Evolutionary conservation across 106 monocot species (phyloP).

Genomic region (Dendrobium catenatum): DNA sequence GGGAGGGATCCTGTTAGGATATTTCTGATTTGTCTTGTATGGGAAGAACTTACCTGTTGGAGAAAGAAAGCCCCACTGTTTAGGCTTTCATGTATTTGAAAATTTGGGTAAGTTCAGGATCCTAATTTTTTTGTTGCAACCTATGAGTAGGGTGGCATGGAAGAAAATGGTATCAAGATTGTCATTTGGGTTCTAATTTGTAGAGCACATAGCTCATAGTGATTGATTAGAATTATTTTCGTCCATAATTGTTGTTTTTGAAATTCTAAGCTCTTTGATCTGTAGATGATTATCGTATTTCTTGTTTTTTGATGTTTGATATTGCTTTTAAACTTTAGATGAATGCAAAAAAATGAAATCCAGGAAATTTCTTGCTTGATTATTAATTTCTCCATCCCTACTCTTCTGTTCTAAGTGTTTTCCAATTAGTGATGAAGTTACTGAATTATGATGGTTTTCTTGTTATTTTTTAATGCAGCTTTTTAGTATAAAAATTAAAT

Average conservation of each 20-base stretch:
- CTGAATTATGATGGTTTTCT: too few species aligned
- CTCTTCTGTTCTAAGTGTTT: too few species aligned
- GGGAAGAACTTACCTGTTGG: not conserved
- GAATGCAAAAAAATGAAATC: too few species aligned
- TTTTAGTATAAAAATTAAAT: too few species aligned
- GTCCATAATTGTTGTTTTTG: not conserved
- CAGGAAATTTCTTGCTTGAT: too few species aligned
- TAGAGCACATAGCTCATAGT: not conserved
- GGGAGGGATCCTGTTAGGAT: not conserved
- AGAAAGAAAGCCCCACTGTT: not conserved
- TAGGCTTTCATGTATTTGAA: not conserved
- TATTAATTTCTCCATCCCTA: too few species aligned
- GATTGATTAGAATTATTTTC: not conserved
- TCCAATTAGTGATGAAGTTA: too few species aligned
- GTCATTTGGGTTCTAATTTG: conserved; percentile 2
- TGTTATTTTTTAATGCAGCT: too few species aligned
- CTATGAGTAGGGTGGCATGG: not conserved
- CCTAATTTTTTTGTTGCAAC: not conserved
- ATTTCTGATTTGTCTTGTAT: not conserved
- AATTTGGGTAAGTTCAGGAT: not conserved
- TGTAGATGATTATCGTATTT: not conserved
- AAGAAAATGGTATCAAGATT: not conserved
- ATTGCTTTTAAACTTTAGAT: too few species aligned
- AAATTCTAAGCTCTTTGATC: not conserved
- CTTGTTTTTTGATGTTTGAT: not conserved